A percentile compares a stretch with the other conserved stretches of the same genome.
These are phyloP conservation scores for Malassezia nana DNA, from an alignment of 1,284 basidiomycete species.

Conservation along the genomic window DNA sequence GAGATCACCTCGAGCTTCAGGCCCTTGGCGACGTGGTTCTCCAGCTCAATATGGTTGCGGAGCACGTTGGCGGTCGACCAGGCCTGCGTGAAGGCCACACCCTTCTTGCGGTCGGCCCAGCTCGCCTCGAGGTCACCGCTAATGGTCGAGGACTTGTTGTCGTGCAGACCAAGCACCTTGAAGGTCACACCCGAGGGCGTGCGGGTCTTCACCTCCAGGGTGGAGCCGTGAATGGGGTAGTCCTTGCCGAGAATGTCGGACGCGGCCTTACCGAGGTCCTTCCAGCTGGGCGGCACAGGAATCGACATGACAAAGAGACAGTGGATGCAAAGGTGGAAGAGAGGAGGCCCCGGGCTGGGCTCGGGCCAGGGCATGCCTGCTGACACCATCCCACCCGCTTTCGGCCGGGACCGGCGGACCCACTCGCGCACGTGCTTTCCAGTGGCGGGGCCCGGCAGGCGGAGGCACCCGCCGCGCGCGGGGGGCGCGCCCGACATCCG, in stretches of 20 bases:
- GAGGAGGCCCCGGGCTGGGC: background rate
- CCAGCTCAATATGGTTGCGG: conserved; percentile 78
- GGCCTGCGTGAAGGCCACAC: conserved; percentile 51
- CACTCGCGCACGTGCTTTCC: conserved; percentile 1
- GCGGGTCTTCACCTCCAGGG: conserved; percentile 71
- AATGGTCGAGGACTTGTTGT: conserved; percentile 46
- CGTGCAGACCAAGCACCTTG: conserved; percentile 48
- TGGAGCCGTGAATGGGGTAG: conserved; percentile 68
- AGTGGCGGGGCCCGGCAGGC: background rate
- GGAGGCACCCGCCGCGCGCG: background rate
- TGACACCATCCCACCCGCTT: conserved; percentile 1
- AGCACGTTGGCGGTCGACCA: conserved; percentile 85
- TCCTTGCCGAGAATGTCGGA: conserved; percentile 89
- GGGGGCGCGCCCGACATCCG: background rate
- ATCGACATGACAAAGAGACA: conserved; percentile 5
- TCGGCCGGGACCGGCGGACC: conserved; percentile 18
- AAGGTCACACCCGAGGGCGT: conserved; percentile 58
- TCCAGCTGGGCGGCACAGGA: conserved; percentile 46
- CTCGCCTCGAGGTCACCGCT: conserved; percentile 48
- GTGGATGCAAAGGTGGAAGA: background rate
- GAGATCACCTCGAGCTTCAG: conserved; percentile 88
- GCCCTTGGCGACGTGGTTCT: conserved; percentile 91
- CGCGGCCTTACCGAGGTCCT: conserved; percentile 64
- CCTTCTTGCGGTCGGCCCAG: conserved; percentile 47
- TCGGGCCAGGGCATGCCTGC: conserved; percentile 1